A percentile compares a stretch with the other conserved stretches of the same genome.
These are phyloP conservation scores for Citrus sinensis DNA, from an alignment of 345 rosid genomes.

Conservation along the genomic window DVS_A1.0 CM039167.1:23147501-23148000, in stretches of 20 bases:
- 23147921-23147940: conserved; percentile 31
- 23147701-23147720: neutral
- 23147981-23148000: neutral
- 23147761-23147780: conserved; percentile 17
- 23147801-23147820: neutral
- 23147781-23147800: conserved; percentile 39
- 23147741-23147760: neutral
- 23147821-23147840: conserved; percentile 23
- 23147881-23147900: conserved; percentile 1
- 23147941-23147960: neutral
- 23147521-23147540: neutral
- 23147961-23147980: neutral
- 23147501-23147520: neutral
- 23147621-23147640: too few relatives aligned
- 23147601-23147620: neutral
- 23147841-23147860: conserved; percentile 44
- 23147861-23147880: conserved; percentile 21
- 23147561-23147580: neutral
- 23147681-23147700: neutral
- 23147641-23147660: too few relatives aligned
- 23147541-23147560: neutral
- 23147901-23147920: conserved; percentile 2
- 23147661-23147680: neutral
- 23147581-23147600: neutral
- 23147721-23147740: conserved; percentile 11